Percentiles rank a stretch among this genome's conserved stretches.
Conservation (phyloP, 2,329 filamentous ascomycete genomes). For the Microdochium bolleyi region DNA sequence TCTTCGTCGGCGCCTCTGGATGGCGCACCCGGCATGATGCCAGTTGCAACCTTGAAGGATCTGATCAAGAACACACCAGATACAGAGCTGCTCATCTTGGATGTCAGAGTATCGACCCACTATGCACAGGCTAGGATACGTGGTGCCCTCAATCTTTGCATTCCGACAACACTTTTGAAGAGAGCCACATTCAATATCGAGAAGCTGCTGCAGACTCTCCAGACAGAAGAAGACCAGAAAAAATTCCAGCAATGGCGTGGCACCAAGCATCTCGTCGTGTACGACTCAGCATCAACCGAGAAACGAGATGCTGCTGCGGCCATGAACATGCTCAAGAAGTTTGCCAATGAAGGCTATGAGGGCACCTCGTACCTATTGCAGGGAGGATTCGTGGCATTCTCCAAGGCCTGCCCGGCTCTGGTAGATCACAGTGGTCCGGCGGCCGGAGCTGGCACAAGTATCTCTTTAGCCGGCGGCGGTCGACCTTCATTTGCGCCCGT, state of each 20-base stretch:
- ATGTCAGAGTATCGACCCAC: constrained; percentile 80
- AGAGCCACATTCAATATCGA: constrained; percentile 82
- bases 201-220: constrained; percentile 83
- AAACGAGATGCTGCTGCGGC: constrained; percentile 74
- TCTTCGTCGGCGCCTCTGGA: constrained; percentile 41
- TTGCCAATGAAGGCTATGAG: constrained; percentile 72
- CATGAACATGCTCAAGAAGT: constrained; percentile 88
- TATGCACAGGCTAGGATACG: constrained; percentile 67
- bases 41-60: constrained; percentile 44
- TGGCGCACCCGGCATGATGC: constrained; percentile 41
- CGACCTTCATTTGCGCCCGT: constrained; percentile 56
- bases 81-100: constrained; percentile 59
- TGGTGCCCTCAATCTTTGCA: constrained; percentile 85
- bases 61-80: constrained; percentile 37
- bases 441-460: constrained; percentile 40
- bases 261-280: constrained; percentile 74
- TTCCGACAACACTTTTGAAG: constrained; percentile 89
- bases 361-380: constrained; percentile 69
- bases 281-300: constrained; percentile 70
- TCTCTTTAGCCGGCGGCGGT: constrained; percentile 34
- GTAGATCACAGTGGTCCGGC: constrained; percentile 47
- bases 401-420: constrained; percentile 54
- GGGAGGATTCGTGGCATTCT: constrained; percentile 74
- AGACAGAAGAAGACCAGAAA: constrained; percentile 57
- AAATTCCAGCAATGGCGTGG: constrained; percentile 72